Evolutionary conservation across 2,329 filamentous ascomycete genomes (phyloP), one percentile per base, ranked within the genome.

Genomic region (Aquanectria penicillioides): DNA sequence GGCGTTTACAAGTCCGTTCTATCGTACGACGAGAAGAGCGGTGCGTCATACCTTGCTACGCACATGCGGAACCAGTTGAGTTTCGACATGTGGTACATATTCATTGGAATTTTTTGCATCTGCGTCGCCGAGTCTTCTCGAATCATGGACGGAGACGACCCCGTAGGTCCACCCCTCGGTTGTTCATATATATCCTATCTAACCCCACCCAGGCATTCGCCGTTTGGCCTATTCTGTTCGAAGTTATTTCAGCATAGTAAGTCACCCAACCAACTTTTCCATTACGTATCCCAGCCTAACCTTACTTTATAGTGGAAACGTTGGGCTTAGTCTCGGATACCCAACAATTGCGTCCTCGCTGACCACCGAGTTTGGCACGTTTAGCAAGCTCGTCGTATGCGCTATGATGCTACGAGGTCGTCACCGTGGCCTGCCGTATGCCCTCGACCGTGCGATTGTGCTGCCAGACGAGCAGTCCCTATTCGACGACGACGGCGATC

Each of bases 1-100:
- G 87, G 86, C 1, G 80, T 89, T 22, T 89, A 88, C 66, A 73
- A 75, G 17, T 15, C 48, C 4, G 53, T 50, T 7, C 36, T 25
- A n/a, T 53, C 57, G n/a, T 62, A 64, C 2, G 66, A 75, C 23
- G 74, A 77, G 55, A 47, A 64, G 2, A 63, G 70, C 10, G 66
- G 70, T 7, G 53, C 56, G 3, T 60, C 67, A 0, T 77, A 78
- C 43, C 50, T 78, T 4, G 26, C 74, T 28, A 69, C 60, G 3
- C 76, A 78, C 31, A 54, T 78, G 3, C 73, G 70, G 7, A 76
- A 78, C 38, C 76, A 78, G 56, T 70, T 80, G 20, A 74, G 71
- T 53, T 78, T 78, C 48, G 77, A 79, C 57, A 53, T 79, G 22
- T 79, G 76, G 77, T 79, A 77, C 34, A 76, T 78, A 6, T 77